These are phyloP conservation scores for Solioccasus polychromus DNA, from an alignment of 768 basidiomycete genomes.

Conservation along the genomic window DNA sequence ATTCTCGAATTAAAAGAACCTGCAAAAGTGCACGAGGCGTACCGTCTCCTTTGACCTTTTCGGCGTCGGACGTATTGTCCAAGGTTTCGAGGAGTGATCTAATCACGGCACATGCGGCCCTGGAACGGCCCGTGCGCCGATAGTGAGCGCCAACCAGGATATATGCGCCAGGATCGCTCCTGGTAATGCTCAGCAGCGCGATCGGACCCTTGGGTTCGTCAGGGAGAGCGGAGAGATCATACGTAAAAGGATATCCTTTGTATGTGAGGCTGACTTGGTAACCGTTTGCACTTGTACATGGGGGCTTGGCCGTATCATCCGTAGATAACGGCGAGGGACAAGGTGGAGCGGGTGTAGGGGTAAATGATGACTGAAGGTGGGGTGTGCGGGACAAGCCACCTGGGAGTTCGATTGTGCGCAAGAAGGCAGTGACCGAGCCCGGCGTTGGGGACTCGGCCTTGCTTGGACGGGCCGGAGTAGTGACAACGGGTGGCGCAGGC, in stretches of 20 bases:
- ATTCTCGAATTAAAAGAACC: constrained; percentile 16
- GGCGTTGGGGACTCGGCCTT: constrained; percentile 11
- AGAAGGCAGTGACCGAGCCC: constrained; percentile 21
- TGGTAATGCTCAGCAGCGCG: constrained; percentile 23
- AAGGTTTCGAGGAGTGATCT: constrained; percentile 22
- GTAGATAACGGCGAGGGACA: constrained; percentile 14
- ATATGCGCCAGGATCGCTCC: constrained; percentile 33
- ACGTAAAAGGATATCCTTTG: constrained; percentile 28
- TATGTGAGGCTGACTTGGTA: constrained; percentile 24
- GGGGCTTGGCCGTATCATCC: background rate
- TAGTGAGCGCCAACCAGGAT: constrained; percentile 31
- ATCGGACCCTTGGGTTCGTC: constrained; percentile 29
- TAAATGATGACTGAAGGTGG: constrained; percentile 11
- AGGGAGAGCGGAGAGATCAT: constrained; percentile 28
- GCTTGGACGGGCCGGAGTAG: background rate
- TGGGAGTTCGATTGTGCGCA: constrained; percentile 24
- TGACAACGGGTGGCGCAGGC: constrained; percentile 3
- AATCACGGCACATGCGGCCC: constrained; percentile 28
- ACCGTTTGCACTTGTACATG: constrained; percentile 4
- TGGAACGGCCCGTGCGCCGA: constrained; percentile 32
- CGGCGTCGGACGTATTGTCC: constrained; percentile 3
- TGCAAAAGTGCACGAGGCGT: constrained; percentile 14
- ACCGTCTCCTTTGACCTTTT: constrained; percentile 27
- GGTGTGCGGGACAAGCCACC: constrained; percentile 12
- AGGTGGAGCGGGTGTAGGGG: constrained; percentile 7